Conservation (phyloP, 305 asterid species). For the Fraxinus baroniana region DNA sequence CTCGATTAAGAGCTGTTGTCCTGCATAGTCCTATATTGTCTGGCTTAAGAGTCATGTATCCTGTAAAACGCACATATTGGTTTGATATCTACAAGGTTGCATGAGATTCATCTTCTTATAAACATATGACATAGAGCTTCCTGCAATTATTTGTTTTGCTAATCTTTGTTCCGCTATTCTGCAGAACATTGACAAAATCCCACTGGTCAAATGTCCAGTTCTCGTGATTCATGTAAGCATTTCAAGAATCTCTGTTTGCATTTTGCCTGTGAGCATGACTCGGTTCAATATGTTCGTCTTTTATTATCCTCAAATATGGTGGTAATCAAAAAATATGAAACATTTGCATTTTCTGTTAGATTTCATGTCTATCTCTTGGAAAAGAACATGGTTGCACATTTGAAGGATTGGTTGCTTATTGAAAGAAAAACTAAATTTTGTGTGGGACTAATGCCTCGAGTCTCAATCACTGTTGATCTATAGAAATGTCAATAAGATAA, state of each 20-base stretch:
- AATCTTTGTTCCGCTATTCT: slow-evolving; percentile 19
- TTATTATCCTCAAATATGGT: neutral
- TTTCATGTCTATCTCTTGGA: neutral
- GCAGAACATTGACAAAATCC: slow-evolving; percentile 96
- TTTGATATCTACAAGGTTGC: slow-evolving; percentile 89
- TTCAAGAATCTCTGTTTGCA: neutral
- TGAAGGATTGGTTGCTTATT: neutral
- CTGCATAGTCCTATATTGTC: slow-evolving; percentile 91
- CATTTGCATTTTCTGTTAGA: neutral
- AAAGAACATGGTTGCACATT: neutral
- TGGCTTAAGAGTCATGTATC: slow-evolving; percentile 88
- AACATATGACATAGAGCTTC: neutral
- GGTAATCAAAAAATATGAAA: neutral
- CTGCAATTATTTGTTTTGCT: neutral
- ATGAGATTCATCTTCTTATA: neutral
- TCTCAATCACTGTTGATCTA: neutral
- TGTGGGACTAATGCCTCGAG: neutral
- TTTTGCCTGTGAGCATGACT: neutral
- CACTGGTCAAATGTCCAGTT: slow-evolving; percentile 75
- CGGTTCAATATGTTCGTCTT: neutral
- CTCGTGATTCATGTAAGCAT: slow-evolving; percentile 84
- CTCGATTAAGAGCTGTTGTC: slow-evolving; percentile 75
- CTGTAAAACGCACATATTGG: slow-evolving; percentile 82
- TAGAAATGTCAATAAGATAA: neutral
- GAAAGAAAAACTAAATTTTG: neutral